Evolutionary conservation across 352 stramenopile genomes (phyloP), one percentile per base, ranked within the genome.

Genomic region (Sclerospora graminicola): DNA sequence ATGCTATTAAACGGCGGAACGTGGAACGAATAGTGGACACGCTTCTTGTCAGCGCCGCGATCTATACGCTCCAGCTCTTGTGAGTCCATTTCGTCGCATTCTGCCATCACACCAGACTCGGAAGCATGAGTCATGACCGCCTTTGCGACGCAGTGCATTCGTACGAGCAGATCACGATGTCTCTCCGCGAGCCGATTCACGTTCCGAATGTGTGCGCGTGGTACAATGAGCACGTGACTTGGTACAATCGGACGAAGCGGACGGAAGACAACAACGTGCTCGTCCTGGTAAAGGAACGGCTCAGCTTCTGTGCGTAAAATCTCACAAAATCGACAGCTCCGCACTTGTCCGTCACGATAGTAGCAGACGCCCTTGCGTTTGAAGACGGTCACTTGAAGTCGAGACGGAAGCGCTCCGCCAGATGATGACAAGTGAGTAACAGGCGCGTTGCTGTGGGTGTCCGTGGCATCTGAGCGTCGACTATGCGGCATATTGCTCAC

Each of bases 1-100:
- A 89, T 92, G 51, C 71, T 87, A 63, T 92, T 92, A 51, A 89
- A 89, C 8, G 80, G 80, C 15, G 80, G 80, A 27, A 66, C 47
- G 21, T 64, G 53, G 46, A 85, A 83, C 26, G 63, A 84, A 29
- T 82, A 80, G 16, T 72, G 77, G 16, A 82, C 56, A 0, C 24
- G 36, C 8, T 50, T 49, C 28, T 48, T 42, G n/a, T 49, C 34
- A 2, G n/a, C 9, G 15, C 53, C 21, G 15, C 2, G 13, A 6
- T 41, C 27, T 24, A 18, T 23, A 24, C 51, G 9, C 6, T 46
- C 21, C 1, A 21, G 19, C 2, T 15, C 41, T 26, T 50, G 36
- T n/a, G 41, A 36, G 34, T 62, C 30, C 18, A 46, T 16, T n/a
- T 41, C 54, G 16, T 16, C 15, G n/a, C 35, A 21, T 10, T 51